Base-by-base conservation (phyloP, 495 filamentous ascomycete genomes). In the Penicillium silybi region DNA sequence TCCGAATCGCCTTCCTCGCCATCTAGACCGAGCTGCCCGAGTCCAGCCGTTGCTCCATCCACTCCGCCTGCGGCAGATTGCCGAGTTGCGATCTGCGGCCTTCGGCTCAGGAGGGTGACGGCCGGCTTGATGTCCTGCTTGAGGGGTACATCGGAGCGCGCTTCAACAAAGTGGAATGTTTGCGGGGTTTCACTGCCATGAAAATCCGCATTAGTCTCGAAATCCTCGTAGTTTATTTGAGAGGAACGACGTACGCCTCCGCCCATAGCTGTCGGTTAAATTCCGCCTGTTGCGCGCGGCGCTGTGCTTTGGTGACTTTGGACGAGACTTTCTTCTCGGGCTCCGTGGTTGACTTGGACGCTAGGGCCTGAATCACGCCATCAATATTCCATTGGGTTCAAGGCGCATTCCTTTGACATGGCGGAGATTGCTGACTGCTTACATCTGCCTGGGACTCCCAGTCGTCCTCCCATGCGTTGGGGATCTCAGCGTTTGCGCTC, bases 381-480 rank as follows among this genome's bases (percentile, higher is more conserved):
- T 70, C 48, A 58, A 60, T 43, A 52, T 32, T 4, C 23, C 17
- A 46, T 35, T 42, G 25, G 34, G 15, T 37, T 34, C 34, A 46
- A 35, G 18, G 35, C n/a, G 11, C 13, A 13, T 32, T 1, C 11
- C 29, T 32, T 13, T 13, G 3, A 13, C 2, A 32, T 13, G 11
- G 8, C 29, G 11, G 9, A 13, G 29, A 32, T 4, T 3, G 11
- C 29, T 8, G 29, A 10, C 29, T 10, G 29, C 29, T 51, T 73
- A 85, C 83, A 73, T 95, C 89, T 34, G 87, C 89, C 63, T 87
- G 76, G 5, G 70, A 72, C 64, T 91, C 87, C 89, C 90, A 96
- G 59, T 96, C 88, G 56, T 92, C 89, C 50, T 90, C 91, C 91
- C 91, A 96, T 41, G 88, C 90, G 64, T 95, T 84, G 26, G 89